These are phyloP conservation scores for Metarhizium guizhouense DNA, from an alignment of 2,329 filamentous ascomycete species.

Conservation along the genomic window DNA sequence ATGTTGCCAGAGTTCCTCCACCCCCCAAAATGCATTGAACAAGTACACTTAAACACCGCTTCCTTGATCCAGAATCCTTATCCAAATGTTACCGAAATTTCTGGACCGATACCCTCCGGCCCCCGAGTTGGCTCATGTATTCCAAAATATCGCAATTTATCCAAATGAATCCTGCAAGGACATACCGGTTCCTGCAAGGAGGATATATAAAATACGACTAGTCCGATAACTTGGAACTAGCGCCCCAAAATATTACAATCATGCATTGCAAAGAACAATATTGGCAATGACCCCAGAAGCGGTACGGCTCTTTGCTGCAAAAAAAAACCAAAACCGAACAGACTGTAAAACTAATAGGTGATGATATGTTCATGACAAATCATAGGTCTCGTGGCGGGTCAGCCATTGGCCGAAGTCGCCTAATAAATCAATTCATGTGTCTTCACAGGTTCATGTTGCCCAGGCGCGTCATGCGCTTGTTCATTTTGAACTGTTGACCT, in stretches of 20 bases:
- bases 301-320: neutral
- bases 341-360: neutral
- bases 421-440: slow-evolving; percentile 27
- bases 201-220: neutral
- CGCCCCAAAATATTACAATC: neutral
- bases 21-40: no score
- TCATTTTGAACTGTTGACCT: slow-evolving; percentile 36
- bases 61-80: no score
- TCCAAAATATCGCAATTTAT: neutral
- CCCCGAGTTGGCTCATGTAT: no score
- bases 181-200: neutral
- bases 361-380: neutral
- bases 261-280: neutral
- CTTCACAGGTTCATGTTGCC: slow-evolving; percentile 29
- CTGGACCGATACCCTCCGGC: no score
- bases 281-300: neutral
- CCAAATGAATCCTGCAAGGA: neutral
- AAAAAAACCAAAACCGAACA: neutral
- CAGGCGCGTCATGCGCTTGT: slow-evolving; percentile 53
- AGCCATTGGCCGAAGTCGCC: neutral
- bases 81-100: no score
- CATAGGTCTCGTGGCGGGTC: neutral
- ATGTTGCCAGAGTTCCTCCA: no score
- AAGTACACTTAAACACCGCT: no score
- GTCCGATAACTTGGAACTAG: neutral